These are phyloP conservation scores for apple (Malus domestica) DNA, from an alignment of 306 rosid genomes.

Conservation along the genomic window ASM211411v1 NC_041794.1:35290001-35290500, in stretches of 20 bases:
- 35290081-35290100: constrained; percentile 95
- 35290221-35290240: constrained; percentile 79
- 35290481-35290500: constrained; percentile 97
- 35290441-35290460: constrained; percentile 99
- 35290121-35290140: constrained; percentile 78
- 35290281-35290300: constrained; percentile 80
- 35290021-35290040: constrained; percentile 79
- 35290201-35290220: constrained; percentile 7
- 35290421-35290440: constrained; percentile 96
- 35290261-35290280: constrained; percentile 78
- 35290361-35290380: constrained; percentile 72
- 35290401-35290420: constrained; percentile 94
- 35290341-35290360: not conserved
- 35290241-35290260: constrained; percentile 75
- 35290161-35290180: not conserved
- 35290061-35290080: constrained; percentile 99
- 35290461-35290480: constrained; percentile 99
- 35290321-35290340: not conserved
- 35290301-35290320: not conserved
- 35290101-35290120: constrained; percentile 98
- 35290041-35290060: constrained; percentile 86
- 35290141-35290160: not conserved
- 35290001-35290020: constrained; percentile 91
- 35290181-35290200: not conserved
- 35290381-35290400: constrained; percentile 99